Evolutionary conservation across 2,329 filamentous ascomycete species (phyloP).

Genomic region (Cladosporium phlei): DNA sequence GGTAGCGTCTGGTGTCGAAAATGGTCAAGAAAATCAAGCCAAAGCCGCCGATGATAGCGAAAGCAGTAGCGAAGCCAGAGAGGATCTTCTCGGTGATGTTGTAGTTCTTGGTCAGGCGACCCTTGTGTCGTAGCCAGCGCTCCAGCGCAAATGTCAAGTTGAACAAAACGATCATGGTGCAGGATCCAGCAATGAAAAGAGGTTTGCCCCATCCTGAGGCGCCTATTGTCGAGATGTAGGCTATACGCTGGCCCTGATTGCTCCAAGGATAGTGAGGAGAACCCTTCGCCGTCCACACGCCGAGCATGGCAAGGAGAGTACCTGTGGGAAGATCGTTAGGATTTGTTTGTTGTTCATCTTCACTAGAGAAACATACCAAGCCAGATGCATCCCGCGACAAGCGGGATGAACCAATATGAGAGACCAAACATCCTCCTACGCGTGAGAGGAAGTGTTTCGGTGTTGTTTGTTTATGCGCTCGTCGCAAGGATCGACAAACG

Average conservation of each 20-base stretch:
- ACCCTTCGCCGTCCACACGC: constrained; percentile 62
- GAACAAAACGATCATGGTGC: constrained; percentile 71
- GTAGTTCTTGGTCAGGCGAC: constrained; percentile 72
- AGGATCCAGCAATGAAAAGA: constrained; percentile 69
- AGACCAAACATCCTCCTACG: constrained; percentile 34
- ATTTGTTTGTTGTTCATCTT: not conserved
- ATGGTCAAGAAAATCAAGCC: constrained; percentile 80
- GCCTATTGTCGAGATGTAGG: constrained; percentile 53
- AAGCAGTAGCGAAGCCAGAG: constrained; percentile 57
- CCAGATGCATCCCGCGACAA: constrained; percentile 62
- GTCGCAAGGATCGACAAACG: too few relatives aligned
- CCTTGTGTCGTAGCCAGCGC: constrained; percentile 77
- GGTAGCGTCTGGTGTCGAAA: constrained; percentile 74
- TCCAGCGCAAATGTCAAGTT: constrained; percentile 76
- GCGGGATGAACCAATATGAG: constrained; percentile 60
- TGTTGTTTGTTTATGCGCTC: constrained; percentile 4
- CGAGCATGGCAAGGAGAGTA: constrained; percentile 64
- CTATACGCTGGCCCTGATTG: constrained; percentile 54
- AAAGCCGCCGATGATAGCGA: constrained; percentile 68
- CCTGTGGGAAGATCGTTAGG: constrained; percentile 35
- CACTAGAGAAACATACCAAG: constrained; percentile 36
- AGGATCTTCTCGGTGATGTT: constrained; percentile 60
- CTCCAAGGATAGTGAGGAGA: constrained; percentile 59
- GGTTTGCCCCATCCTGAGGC: constrained; percentile 60
- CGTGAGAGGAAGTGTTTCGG: not conserved